phyloP scores from a whole-genome alignment of 495 filamentous ascomycete genomes.

The Xanthoparmelia taractica region DNA sequence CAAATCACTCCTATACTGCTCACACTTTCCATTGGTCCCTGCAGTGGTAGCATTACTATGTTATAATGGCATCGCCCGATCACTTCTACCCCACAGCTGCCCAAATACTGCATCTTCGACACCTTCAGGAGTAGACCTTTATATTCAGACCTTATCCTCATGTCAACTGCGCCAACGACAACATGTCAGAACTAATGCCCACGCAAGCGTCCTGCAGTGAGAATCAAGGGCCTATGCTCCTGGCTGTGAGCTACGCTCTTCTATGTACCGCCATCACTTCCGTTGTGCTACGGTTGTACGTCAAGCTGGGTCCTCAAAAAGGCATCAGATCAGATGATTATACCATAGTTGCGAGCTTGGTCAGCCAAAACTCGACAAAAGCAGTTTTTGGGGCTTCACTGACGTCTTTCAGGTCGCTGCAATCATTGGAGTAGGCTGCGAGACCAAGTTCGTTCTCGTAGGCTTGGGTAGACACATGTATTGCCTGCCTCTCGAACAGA shows the following conservation, averaged over 20 bases:
- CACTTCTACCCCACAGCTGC: background rate
- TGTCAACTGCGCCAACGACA: constrained; percentile 4
- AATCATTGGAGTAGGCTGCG: constrained; percentile 16
- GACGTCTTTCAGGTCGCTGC: constrained; percentile 16
- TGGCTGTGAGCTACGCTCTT: constrained; percentile 17
- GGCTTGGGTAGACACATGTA: constrained; percentile 23
- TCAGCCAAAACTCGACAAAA: constrained; percentile 4
- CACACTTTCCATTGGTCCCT: background rate
- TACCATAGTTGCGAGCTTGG: constrained; percentile 23
- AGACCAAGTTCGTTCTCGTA: constrained; percentile 19
- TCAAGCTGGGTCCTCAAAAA: constrained; percentile 16
- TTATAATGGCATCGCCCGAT: background rate
- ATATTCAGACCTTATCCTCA: no score
- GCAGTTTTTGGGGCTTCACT: background rate
- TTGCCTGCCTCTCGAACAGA: constrained; percentile 20
- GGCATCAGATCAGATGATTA: constrained; percentile 24
- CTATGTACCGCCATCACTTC: constrained; percentile 14
- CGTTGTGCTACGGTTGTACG: constrained; percentile 22
- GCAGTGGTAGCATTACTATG: background rate
- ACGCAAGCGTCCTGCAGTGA: constrained; percentile 16
- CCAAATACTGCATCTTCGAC: background rate
- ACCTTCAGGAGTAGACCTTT: no score
- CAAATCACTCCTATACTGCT: background rate
- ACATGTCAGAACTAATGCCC: constrained; percentile 14
- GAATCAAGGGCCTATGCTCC: constrained; percentile 21